phyloP scores from a whole-genome alignment of 2,329 filamentous ascomycete species.

The Myriosclerotinia scirpicola region DNA sequence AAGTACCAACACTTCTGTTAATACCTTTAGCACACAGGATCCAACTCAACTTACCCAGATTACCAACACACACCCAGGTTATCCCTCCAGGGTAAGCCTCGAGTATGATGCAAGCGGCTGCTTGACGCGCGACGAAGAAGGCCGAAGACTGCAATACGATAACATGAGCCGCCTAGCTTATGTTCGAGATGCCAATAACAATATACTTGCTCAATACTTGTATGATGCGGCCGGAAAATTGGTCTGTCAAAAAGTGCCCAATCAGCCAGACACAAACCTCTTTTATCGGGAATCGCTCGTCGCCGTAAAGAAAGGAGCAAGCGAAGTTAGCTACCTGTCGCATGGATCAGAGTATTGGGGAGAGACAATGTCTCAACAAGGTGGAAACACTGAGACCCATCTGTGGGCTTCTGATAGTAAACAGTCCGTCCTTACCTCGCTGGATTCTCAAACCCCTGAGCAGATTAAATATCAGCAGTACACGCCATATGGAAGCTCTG shows the following conservation, averaged over 20 bases:
- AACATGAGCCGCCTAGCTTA: constrained; percentile 7
- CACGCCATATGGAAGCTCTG: constrained; percentile 15
- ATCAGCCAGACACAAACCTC: constrained; percentile 5
- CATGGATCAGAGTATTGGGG: constrained; percentile 19
- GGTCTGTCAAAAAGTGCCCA: constrained; percentile 9
- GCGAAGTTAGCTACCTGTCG: constrained; percentile 1
- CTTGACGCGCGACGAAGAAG: constrained; percentile 16
- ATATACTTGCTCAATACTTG: constrained; percentile 11
- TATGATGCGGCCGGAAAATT: constrained; percentile 17
- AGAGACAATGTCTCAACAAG: neutral
- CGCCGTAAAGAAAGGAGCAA: constrained; percentile 9
- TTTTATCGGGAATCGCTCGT: constrained; percentile 19
- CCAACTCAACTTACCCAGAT: constrained; percentile 20
- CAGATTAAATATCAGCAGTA: constrained; percentile 12
- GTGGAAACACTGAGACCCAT: neutral
- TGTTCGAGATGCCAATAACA: neutral
- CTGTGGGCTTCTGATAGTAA: constrained; percentile 16
- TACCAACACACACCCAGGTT: constrained; percentile 12
- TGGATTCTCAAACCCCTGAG: constrained; percentile 4
- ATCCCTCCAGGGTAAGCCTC: neutral
- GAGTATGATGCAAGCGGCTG: constrained; percentile 14
- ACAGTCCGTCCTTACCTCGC: neutral
- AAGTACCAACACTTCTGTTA: neutral
- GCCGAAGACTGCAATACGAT: constrained; percentile 10
- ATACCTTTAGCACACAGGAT: constrained; percentile 4